Conservation (phyloP, 2,329 filamentous ascomycete genomes). For the Leptographium flavum region DNA sequence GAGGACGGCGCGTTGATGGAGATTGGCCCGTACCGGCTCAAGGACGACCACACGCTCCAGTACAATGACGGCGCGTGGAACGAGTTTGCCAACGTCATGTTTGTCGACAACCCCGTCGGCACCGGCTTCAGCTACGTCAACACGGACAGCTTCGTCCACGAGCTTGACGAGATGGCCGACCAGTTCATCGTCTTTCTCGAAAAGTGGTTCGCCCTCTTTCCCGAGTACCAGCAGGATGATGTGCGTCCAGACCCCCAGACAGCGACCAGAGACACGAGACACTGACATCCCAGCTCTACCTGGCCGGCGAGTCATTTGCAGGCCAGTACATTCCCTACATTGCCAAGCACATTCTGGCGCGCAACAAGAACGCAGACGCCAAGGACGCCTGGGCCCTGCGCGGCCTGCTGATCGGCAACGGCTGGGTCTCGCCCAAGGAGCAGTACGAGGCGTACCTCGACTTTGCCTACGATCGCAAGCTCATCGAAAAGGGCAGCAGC, state of each 20-base stretch:
- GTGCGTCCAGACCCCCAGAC: constrained; percentile 34
- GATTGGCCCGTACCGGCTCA: constrained; percentile 80
- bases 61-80: constrained; percentile 96
- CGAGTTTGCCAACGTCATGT: constrained; percentile 92
- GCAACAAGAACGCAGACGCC: constrained; percentile 51
- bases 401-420: constrained; percentile 88
- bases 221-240: constrained; percentile 82
- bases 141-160: constrained; percentile 71
- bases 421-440: constrained; percentile 83
- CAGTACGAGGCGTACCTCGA: constrained; percentile 82
- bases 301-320: constrained; percentile 92
- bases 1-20: constrained; percentile 96
- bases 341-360: constrained; percentile 74
- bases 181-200: constrained; percentile 84
- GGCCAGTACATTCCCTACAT: constrained; percentile 97
- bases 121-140: constrained; percentile 95
- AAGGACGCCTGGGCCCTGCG: constrained; percentile 58
- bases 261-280: neutral
- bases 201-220: constrained; percentile 82
- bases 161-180: constrained; percentile 75
- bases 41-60: constrained; percentile 53
- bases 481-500: constrained; percentile 55
- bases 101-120: constrained; percentile 93
- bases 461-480: constrained; percentile 62
- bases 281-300: constrained; percentile 54